These are phyloP conservation scores for Pseudogymnoascus sp. DNA, from an alignment of 2,329 filamentous ascomycete genomes.

Conservation along the genomic window DNA sequence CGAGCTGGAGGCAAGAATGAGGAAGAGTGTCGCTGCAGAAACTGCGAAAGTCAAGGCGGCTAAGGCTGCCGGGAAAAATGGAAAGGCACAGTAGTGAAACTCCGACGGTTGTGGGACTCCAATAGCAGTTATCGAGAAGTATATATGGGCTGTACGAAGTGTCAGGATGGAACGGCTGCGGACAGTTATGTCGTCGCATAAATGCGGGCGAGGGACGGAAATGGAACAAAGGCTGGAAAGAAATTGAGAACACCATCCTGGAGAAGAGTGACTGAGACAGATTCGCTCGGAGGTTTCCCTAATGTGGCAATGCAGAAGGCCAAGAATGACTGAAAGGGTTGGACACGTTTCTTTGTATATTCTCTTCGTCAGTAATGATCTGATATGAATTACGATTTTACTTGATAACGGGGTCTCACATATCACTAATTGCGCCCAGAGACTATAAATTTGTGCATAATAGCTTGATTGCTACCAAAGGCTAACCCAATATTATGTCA, in stretches of 20 bases:
- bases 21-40: constrained; percentile 66
- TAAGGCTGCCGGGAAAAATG: constrained; percentile 28
- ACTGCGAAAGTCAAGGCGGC: constrained; percentile 52
- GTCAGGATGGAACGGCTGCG: neutral
- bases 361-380: constrained; percentile 5
- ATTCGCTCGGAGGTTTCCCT: neutral
- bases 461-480: neutral
- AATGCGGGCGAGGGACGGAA: neutral
- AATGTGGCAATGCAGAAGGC: neutral
- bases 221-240: neutral
- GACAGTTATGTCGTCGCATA: neutral
- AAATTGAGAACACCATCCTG: neutral
- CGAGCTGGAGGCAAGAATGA: constrained; percentile 73
- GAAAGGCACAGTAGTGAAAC: constrained; percentile 38
- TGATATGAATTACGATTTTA: constrained; percentile 2
- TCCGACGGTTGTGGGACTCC: neutral
- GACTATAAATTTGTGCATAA: neutral
- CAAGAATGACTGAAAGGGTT: neutral
- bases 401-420: neutral
- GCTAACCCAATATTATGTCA: neutral
- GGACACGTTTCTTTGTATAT: neutral
- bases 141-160: neutral
- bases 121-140: neutral
- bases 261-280: neutral
- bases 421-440: neutral